Percentiles rank a stretch among this genome's conserved stretches.
These are phyloP conservation scores for Annulohypoxylon truncatum DNA, from an alignment of 2,329 filamentous ascomycete genomes.

Conservation along the genomic window DNA sequence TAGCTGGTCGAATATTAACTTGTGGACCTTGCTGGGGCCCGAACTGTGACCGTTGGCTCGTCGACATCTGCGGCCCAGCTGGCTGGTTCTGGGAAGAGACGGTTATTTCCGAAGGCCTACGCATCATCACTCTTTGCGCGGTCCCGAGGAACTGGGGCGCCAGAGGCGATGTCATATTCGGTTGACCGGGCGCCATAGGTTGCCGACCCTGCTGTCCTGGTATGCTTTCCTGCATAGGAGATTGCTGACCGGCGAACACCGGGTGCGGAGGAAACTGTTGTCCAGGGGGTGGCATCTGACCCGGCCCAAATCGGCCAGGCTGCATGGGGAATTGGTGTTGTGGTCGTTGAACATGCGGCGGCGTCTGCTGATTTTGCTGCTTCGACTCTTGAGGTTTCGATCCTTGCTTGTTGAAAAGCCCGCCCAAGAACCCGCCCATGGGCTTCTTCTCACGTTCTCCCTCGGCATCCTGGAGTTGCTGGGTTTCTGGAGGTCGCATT, in stretches of 20 bases:
- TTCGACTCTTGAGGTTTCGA: slow-evolving; percentile 45
- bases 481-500: slow-evolving; percentile 29
- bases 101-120: slow-evolving; percentile 46
- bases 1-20: slow-evolving; percentile 31
- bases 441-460: slow-evolving; percentile 43
- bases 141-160: slow-evolving; percentile 36
- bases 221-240: slow-evolving; percentile 30
- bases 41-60: slow-evolving; percentile 34
- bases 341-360: slow-evolving; percentile 32
- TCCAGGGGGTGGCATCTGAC: slow-evolving; percentile 42
- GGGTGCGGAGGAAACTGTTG: slow-evolving; percentile 44
- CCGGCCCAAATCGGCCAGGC: slow-evolving; percentile 40
- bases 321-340: slow-evolving; percentile 42
- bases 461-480: slow-evolving; percentile 39
- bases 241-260: slow-evolving; percentile 44
- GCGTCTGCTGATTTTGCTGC: slow-evolving; percentile 38
- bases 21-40: slow-evolving; percentile 41
- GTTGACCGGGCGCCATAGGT: slow-evolving; percentile 23
- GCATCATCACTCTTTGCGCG: slow-evolving; percentile 42
- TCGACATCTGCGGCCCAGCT: slow-evolving; percentile 14
- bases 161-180: slow-evolving; percentile 9
- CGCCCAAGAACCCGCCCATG: slow-evolving; percentile 43
- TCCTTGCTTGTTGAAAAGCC: slow-evolving; percentile 46
- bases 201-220: slow-evolving; percentile 34
- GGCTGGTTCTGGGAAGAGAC: slow-evolving; percentile 39